phyloP scores from a whole-genome alignment of 805 yeast genomes.

The Yamadazyma tumulicola region DNA sequence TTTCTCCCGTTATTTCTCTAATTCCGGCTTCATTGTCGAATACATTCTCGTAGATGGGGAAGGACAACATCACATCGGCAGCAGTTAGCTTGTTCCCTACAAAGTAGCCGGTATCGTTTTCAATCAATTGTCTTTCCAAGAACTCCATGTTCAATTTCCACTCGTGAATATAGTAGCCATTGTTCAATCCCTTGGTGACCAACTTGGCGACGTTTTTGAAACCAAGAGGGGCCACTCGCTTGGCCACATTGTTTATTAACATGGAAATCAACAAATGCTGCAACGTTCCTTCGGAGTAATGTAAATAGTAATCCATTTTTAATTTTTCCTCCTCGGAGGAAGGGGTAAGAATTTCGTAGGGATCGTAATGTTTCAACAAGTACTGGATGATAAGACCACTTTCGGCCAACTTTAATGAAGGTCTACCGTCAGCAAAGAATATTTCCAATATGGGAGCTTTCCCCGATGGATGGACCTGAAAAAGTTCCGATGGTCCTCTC shows the following conservation, averaged over 20 bases:
- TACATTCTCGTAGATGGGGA: slow-evolving; percentile 33
- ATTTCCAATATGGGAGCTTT: slow-evolving; percentile 58
- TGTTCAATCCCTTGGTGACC: slow-evolving; percentile 45
- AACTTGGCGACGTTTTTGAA: slow-evolving; percentile 40
- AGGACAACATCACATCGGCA: slow-evolving; percentile 37
- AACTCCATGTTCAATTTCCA: slow-evolving; percentile 30
- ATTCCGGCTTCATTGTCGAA: slow-evolving; percentile 37
- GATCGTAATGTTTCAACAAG: slow-evolving; percentile 34
- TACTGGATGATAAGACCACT: slow-evolving; percentile 39
- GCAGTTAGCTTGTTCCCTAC: slow-evolving; percentile 36
- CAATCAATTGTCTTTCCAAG: slow-evolving; percentile 21
- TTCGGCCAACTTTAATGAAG: slow-evolving; percentile 32
- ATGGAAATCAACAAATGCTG: slow-evolving; percentile 45
- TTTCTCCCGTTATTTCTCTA: slow-evolving; percentile 31
- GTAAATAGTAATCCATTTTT: slow-evolving; percentile 50
- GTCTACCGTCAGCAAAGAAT: slow-evolving; percentile 32
- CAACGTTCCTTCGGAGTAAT: slow-evolving; percentile 60
- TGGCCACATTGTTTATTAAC: slow-evolving; percentile 39
- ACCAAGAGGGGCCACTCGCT: slow-evolving; percentile 45
- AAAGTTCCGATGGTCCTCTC: slow-evolving; percentile 45
- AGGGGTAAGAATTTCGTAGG: slow-evolving; percentile 23
- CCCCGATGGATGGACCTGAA: slow-evolving; percentile 58
- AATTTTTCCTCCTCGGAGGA: slow-evolving; percentile 35
- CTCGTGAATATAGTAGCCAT: slow-evolving; percentile 49
- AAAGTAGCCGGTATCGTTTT: slow-evolving; percentile 31